Evolutionary conservation across 257 asterid genomes (phyloP).

Genomic region (Capsicum rhomboideum): DNA sequence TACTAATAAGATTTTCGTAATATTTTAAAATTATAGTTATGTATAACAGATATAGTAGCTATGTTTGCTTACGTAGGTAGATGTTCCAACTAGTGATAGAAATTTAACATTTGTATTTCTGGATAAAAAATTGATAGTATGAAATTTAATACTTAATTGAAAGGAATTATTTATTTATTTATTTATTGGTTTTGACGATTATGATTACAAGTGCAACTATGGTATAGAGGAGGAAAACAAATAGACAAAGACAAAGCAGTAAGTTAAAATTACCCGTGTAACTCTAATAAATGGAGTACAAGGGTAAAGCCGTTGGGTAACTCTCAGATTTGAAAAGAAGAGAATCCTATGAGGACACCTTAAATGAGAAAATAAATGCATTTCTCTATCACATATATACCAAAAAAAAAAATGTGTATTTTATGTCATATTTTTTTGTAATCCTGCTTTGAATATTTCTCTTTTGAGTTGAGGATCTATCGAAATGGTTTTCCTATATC

Average conservation of each 20-base stretch:
- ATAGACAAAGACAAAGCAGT: not conserved
- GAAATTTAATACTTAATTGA: not conserved
- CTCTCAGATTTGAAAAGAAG: not conserved
- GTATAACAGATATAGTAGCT: no score
- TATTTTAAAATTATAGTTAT: no score
- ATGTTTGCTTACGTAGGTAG: no score
- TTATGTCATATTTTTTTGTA: no score
- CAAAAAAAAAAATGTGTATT: not conserved
- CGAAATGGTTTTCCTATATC: no score
- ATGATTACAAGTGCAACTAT: not conserved
- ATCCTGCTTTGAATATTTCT: no score
- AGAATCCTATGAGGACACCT: not conserved
- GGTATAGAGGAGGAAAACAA: not conserved
- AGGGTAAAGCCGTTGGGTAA: not conserved
- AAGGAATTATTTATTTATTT: not conserved
- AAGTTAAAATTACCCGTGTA: not conserved
- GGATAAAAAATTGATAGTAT: not conserved
- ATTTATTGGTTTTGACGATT: not conserved
- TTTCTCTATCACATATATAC: not conserved
- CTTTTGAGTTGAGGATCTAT: no score
- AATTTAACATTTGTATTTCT: not conserved
- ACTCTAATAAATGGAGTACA: not conserved
- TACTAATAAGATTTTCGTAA: no score
- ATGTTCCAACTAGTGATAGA: no score
- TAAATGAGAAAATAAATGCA: not conserved